phyloP scores from a whole-genome alignment of 352 stramenopile genomes.

The Globisporangium canariense region DNA sequence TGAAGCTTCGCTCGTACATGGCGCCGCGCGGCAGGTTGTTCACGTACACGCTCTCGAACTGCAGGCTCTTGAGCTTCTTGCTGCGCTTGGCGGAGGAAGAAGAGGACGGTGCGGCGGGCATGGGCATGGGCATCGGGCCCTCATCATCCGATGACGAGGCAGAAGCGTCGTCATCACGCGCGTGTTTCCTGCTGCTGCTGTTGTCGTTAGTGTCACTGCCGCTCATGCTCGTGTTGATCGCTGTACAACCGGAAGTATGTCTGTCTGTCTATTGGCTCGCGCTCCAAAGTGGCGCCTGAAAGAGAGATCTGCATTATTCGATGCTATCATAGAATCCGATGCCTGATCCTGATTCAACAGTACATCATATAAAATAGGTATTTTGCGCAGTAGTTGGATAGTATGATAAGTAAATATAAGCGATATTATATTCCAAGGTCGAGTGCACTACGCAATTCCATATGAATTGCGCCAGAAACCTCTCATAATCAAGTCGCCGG shows the following conservation, averaged over 20 bases:
- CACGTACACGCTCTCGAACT: conserved; percentile 74
- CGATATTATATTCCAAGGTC: no score
- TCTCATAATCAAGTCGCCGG: no score
- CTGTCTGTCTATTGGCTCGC: background rate
- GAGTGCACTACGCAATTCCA: no score
- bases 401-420: no score
- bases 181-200: conserved; percentile 9
- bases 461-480: no score
- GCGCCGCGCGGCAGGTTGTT: conserved; percentile 81
- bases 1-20: conserved; percentile 97
- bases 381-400: no score
- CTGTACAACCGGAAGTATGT: background rate
- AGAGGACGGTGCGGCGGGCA: background rate
- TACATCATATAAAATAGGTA: no score
- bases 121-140: conserved; percentile 59
- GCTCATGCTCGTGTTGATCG: background rate
- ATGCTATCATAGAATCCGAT: no score
- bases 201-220: background rate
- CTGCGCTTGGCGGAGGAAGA: conserved; percentile 21
- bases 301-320: no score
- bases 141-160: conserved; percentile 31
- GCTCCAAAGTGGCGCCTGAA: no score
- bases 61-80: conserved; percentile 41
- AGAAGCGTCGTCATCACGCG: conserved; percentile 6
- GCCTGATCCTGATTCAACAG: no score